A percentile compares a stretch with the other conserved stretches of the same genome.
These are phyloP conservation scores for Draba incana DNA, from an alignment of 345 rosid species.

Conservation along the genomic window DNA sequence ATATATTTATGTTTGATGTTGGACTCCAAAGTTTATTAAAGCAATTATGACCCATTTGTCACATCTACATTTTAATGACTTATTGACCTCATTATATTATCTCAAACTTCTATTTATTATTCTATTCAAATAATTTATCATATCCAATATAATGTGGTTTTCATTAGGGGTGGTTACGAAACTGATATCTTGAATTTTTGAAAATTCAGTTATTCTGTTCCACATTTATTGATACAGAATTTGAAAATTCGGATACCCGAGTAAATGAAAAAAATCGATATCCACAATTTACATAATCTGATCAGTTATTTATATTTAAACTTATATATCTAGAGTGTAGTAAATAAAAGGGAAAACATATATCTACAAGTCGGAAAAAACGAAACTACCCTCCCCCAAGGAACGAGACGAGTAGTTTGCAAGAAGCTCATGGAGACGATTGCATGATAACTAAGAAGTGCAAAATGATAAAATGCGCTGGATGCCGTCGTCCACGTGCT, in stretches of 20 bases:
- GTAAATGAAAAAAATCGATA: too few species aligned
- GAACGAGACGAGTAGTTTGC: background rate
- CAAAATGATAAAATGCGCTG: slow-evolving; percentile 35
- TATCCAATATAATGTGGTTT: background rate
- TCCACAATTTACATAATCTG: too few species aligned
- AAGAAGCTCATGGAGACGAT: background rate
- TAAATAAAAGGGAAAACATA: too few species aligned
- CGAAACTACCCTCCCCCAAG: background rate
- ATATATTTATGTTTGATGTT: background rate
- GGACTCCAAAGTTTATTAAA: slow-evolving; percentile 13
- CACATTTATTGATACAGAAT: too few species aligned
- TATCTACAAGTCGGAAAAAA: too few species aligned
- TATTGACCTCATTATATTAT: background rate
- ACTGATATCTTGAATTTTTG: too few species aligned
- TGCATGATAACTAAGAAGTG: slow-evolving; percentile 18
- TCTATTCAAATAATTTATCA: background rate
- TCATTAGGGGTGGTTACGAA: too few species aligned
- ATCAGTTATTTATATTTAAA: too few species aligned
- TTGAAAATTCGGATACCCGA: too few species aligned
- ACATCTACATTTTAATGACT: slow-evolving; percentile 7
- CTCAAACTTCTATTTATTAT: background rate
- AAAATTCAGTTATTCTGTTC: too few species aligned
- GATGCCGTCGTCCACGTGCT: slow-evolving; percentile 57
- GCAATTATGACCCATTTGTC: background rate
- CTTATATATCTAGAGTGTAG: too few species aligned